phyloP scores from a whole-genome alignment of 192 early-diverging fungal genomes.

The Gonapodya prolifera region DNA sequence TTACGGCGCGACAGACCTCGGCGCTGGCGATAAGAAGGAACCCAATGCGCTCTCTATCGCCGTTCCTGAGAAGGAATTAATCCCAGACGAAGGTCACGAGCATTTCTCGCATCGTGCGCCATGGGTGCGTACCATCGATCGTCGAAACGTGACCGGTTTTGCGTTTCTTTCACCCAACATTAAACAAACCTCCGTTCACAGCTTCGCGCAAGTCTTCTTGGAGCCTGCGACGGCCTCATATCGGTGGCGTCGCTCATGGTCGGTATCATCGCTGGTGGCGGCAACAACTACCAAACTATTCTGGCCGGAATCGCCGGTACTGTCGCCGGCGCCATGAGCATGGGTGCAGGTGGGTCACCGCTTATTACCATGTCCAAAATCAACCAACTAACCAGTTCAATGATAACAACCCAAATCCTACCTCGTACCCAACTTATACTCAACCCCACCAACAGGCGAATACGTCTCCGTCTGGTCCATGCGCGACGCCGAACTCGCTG shows the following conservation, averaged over 20 bases:
- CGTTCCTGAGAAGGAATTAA: too few species aligned
- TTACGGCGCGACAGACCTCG: too few species aligned
- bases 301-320: background rate
- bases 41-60: too few species aligned
- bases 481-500: constrained; percentile 8
- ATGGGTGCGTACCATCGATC: too few species aligned
- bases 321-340: constrained; percentile 6
- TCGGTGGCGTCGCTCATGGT: constrained; percentile 6
- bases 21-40: too few species aligned
- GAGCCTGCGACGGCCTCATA: constrained; percentile 8
- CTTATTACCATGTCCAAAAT: background rate
- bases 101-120: too few species aligned
- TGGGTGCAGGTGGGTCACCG: constrained; percentile 7
- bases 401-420: background rate
- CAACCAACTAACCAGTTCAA: too few species aligned
- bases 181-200: too few species aligned
- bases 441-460: constrained; percentile 1
- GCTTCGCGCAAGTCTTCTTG: constrained; percentile 8
- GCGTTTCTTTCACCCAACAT: too few species aligned
- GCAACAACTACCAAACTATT: background rate
- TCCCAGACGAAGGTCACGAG: too few species aligned
- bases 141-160: too few species aligned
- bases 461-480: constrained; percentile 9
- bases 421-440: background rate
- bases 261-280: background rate